These are phyloP conservation scores for Nicotiana otophora DNA, from an alignment of 257 asterid genomes.

Conservation along the genomic window DNA sequence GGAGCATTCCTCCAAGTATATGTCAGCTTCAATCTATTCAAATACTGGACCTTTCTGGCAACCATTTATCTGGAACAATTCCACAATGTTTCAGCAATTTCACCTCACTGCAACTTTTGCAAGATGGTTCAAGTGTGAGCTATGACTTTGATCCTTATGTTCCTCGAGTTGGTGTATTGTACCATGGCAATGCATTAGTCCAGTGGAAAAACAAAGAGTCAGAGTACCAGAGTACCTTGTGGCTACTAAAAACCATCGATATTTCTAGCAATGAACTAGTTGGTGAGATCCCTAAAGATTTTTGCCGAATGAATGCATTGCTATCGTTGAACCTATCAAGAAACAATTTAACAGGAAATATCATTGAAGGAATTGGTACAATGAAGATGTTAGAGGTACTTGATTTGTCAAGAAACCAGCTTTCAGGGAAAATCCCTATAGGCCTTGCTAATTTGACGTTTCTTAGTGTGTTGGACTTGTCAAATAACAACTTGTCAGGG, in stretches of 20 bases:
- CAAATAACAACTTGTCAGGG: conserved; percentile 28
- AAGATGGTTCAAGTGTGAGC: neutral
- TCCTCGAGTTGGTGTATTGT: neutral
- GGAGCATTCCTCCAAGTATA: conserved; percentile 27
- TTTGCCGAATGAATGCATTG: conserved; percentile 19
- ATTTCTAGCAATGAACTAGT: conserved; percentile 20
- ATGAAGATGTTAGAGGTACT: conserved; percentile 13
- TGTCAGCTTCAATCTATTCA: conserved; percentile 29
- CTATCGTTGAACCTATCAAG: conserved; percentile 31
- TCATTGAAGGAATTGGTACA: conserved; percentile 22
- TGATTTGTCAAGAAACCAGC: conserved; percentile 10
- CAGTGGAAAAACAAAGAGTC: conserved; percentile 16
- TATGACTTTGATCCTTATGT: neutral
- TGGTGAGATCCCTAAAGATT: conserved; percentile 23
- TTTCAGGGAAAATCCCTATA: conserved; percentile 10
- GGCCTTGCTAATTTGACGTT: conserved; percentile 6
- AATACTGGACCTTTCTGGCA: conserved; percentile 34
- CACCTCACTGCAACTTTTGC: neutral
- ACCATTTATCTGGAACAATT: conserved; percentile 24
- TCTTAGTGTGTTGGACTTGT: conserved; percentile 24
- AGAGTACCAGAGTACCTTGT: neutral
- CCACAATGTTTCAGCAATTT: conserved; percentile 32
- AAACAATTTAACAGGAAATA: conserved; percentile 20
- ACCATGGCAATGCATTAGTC: conserved; percentile 1
- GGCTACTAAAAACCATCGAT: conserved; percentile 13